Percentiles rank a stretch among this genome's conserved stretches.
phyloP scores from a whole-genome alignment of 352 stramenopile genomes.

The Phytophthora pseudosyringae region DNA sequence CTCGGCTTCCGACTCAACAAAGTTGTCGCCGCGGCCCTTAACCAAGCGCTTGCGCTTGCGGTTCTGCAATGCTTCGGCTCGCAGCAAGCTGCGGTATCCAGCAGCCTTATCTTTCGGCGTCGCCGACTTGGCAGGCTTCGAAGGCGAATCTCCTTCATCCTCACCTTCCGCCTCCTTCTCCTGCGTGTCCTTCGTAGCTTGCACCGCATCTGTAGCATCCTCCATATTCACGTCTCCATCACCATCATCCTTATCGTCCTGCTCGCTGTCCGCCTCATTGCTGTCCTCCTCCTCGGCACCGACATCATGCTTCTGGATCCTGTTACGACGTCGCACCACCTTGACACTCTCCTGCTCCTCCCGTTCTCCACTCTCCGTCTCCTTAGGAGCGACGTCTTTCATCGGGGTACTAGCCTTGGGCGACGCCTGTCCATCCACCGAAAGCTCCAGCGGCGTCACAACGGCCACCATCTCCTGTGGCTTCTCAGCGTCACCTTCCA shows the following conservation, averaged over 20 bases:
- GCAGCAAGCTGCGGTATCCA: conserved; percentile 69
- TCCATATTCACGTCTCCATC: conserved; percentile 33
- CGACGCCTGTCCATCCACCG: neutral
- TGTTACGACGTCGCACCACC: conserved; percentile 48
- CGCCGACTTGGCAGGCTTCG: conserved; percentile 18
- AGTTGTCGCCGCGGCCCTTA: conserved; percentile 54
- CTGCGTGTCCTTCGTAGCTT: conserved; percentile 3
- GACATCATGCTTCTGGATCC: conserved; percentile 43
- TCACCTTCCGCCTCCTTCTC: conserved; percentile 9
- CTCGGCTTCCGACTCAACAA: conserved; percentile 86
- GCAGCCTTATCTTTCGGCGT: conserved; percentile 64
- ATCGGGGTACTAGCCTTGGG: neutral
- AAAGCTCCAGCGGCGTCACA: too few relatives aligned
- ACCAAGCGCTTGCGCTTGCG: conserved; percentile 62
- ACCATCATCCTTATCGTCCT: conserved; percentile 51
- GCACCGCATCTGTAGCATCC: conserved; percentile 22
- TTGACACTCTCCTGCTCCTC: conserved; percentile 31
- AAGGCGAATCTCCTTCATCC: neutral
- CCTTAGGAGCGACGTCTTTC: neutral
- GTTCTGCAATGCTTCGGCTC: conserved; percentile 59
- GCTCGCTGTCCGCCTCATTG: conserved; percentile 68
- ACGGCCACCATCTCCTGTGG: too few relatives aligned
- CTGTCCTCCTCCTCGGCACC: conserved; percentile 61
- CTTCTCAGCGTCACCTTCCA: neutral
- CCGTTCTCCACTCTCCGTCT: conserved; percentile 12